Base-by-base conservation (phyloP, 2,329 filamentous ascomycete species). In the Neoascochyta sp. region DNA sequence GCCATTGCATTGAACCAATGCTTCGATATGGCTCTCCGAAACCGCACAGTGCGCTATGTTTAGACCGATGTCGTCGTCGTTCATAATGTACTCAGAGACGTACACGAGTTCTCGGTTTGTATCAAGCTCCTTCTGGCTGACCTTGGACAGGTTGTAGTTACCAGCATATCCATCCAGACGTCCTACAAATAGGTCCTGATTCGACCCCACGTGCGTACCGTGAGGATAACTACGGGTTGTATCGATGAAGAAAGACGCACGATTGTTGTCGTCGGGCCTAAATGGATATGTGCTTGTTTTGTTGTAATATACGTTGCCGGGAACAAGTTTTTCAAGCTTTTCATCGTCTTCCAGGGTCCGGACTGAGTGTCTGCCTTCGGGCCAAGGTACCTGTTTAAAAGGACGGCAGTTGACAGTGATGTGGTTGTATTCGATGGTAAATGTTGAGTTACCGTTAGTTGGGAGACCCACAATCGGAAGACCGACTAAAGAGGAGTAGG, bases 401-500 rank as follows among this genome's bases (percentile, higher is more conserved):
- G 4, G 9, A 3, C 21, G 18, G 17, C 52, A 57, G 0, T 43
- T 12, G 0, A 52, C 41, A 8, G 36, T 16, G 2, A 61, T 29
- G 17, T 62, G 52, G 1, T 39, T 44, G 1, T 29, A 39, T 9
- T 59, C 44, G 2, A 60, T 7, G 1, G 11, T 49, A 29, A 60
- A 56, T 1, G 31, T 50, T 0, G 39, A 28, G 1, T 26, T 27
- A 1, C 10, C 14, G 9, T 29, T 11, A 1, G 8, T 4, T 5
- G 45, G 41, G 3, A 46, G 32, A 1, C 54, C 53, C 12, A 47
- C 38, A 8, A 61, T 24, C 1, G 59, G 56, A 2, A 63, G 9
- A 0, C 59, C 59, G 5, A 56, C 51, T 1, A 63, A 27, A 5
- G 58, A 50, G 1, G 49, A 41, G 22, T 57, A 63, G 1, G 21